Conservation (phyloP, 2,329 filamentous ascomycete genomes). For the Fonsecaea nubica region DNA sequence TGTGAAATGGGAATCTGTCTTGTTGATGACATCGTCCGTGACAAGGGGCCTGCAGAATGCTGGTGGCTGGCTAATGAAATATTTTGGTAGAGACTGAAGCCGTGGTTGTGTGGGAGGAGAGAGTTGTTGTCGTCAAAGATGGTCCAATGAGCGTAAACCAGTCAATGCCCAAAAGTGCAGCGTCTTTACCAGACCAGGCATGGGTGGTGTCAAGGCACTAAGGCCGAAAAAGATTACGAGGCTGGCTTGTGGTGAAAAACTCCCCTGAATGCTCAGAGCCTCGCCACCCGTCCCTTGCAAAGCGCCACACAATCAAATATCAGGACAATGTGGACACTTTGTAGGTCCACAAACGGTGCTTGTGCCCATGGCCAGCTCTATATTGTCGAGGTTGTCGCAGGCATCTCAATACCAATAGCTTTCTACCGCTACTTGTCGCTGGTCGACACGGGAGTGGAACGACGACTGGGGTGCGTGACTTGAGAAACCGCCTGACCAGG, state of each 20-base stretch:
- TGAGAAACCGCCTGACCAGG: background rate
- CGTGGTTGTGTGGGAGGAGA: background rate
- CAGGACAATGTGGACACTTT: slow-evolving; percentile 13
- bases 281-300: background rate
- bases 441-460: background rate
- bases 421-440: slow-evolving; percentile 20
- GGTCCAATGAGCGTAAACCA: background rate
- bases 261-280: background rate
- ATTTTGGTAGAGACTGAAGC: background rate
- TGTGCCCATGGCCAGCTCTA: slow-evolving; percentile 20
- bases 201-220: background rate
- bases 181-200: background rate
- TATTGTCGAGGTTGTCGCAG: slow-evolving; percentile 34
- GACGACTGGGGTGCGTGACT: background rate
- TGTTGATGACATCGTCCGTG: no score
- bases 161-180: background rate
- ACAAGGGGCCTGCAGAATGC: no score
- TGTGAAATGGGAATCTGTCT: no score
- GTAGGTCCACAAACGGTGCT: slow-evolving; percentile 32
- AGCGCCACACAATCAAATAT: background rate
- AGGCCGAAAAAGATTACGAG: background rate
- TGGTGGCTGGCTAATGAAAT: background rate
- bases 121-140: background rate
- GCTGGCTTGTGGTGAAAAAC: background rate
- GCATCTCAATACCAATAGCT: slow-evolving; percentile 35